Conservation (phyloP, 768 basidiomycete species). For the Mycena kentingensis region DNA sequence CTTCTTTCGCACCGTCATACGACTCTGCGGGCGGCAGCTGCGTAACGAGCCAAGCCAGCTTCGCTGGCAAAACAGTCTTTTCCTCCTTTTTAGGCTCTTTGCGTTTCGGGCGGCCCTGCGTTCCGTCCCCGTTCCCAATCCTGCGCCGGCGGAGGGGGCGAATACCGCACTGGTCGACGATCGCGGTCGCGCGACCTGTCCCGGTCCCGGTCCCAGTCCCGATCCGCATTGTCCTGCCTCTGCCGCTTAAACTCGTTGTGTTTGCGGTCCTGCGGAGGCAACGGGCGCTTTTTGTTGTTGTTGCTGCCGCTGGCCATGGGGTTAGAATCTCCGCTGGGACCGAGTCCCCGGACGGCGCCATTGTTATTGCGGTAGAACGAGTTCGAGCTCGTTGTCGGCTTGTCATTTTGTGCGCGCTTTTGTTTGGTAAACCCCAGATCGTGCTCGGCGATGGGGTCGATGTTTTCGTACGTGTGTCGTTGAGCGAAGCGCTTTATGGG, state of each 20-base stretch:
- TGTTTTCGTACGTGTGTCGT: constrained; percentile 77
- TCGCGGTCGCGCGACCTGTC: too few relatives aligned
- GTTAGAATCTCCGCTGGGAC: neutral
- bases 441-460: constrained; percentile 84
- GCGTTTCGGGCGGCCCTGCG: constrained; percentile 17
- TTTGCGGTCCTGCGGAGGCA: constrained; percentile 39
- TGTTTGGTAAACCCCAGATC: constrained; percentile 82
- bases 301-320: constrained; percentile 9
- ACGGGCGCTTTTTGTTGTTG: constrained; percentile 36
- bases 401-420: constrained; percentile 33
- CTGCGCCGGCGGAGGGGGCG: constrained; percentile 46
- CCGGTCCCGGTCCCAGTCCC: constrained; percentile 40
- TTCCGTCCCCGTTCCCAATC: constrained; percentile 37
- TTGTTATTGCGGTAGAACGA: neutral
- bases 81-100: constrained; percentile 43
- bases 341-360: neutral
- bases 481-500: constrained; percentile 91
- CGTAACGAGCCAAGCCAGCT: constrained; percentile 84
- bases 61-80: constrained; percentile 44
- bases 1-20: constrained; percentile 82
- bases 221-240: constrained; percentile 33
- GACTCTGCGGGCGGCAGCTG: constrained; percentile 64
- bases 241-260: constrained; percentile 44
- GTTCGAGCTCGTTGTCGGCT: neutral
- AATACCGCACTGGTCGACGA: constrained; percentile 43